Conservation (phyloP, 768 basidiomycete species). For the Phanerodontia chrysosporium region DNA sequence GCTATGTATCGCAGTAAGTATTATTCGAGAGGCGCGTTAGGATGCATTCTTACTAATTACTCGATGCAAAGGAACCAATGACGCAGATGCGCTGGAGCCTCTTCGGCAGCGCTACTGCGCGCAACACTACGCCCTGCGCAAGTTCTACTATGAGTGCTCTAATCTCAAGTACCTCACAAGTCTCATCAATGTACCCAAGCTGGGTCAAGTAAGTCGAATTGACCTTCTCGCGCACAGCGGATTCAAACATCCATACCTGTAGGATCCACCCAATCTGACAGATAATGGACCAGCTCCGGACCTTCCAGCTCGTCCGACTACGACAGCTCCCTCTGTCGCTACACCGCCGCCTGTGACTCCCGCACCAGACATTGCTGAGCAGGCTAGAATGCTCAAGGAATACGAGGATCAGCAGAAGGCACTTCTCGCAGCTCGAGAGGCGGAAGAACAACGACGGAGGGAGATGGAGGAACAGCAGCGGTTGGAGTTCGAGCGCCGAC, state of each 20-base stretch:
- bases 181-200: conserved; percentile 96
- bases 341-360: conserved; percentile 70
- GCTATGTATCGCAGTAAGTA: conserved; percentile 87
- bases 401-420: conserved; percentile 95
- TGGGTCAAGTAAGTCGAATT: conserved; percentile 68
- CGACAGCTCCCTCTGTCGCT: conserved; percentile 38
- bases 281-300: conserved; percentile 83
- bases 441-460: conserved; percentile 75
- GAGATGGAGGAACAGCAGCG: conserved; percentile 79
- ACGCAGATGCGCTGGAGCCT: conserved; percentile 84
- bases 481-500: conserved; percentile 85
- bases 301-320: conserved; percentile 77
- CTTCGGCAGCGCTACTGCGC: conserved; percentile 81
- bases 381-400: conserved; percentile 90
- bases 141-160: conserved; percentile 99
- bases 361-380: conserved; percentile 80
- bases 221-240: background rate
- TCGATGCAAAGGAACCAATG: conserved; percentile 68
- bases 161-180: conserved; percentile 98
- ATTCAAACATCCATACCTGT: background rate
- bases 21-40: background rate
- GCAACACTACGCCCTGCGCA: conserved; percentile 90
- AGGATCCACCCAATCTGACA: conserved; percentile 95
- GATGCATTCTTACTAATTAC: background rate
- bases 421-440: conserved; percentile 73